These are phyloP conservation scores for Sporothrix brunneoviolacea DNA, from an alignment of 2,329 filamentous ascomycete genomes.

Conservation along the genomic window DNA sequence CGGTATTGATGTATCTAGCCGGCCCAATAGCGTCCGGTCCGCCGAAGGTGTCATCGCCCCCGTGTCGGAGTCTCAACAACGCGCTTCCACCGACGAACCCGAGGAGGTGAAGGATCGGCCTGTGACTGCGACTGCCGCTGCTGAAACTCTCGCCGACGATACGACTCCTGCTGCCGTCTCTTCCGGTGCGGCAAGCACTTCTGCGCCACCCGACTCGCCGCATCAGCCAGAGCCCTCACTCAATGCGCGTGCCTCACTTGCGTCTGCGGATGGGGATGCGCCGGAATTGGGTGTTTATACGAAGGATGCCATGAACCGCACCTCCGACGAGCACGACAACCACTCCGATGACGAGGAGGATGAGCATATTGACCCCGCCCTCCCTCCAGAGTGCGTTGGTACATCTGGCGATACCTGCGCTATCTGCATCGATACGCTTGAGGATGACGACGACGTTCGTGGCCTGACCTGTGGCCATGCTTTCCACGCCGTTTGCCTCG, in stretches of 20 bases:
- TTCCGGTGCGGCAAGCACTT: neutral
- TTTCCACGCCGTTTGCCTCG: constrained; percentile 92
- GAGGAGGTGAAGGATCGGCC: constrained; percentile 8
- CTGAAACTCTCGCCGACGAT: neutral
- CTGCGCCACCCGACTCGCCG: neutral
- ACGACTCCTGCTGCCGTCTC: neutral
- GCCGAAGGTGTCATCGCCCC: constrained; percentile 43
- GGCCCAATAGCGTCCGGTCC: constrained; percentile 66
- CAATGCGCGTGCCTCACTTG: neutral
- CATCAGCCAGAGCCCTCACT: too few relatives aligned
- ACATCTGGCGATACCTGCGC: constrained; percentile 89
- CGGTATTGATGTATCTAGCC: constrained; percentile 70
- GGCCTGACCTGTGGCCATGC: constrained; percentile 95
- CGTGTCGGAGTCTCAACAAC: constrained; percentile 36
- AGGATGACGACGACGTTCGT: constrained; percentile 92
- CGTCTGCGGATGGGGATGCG: constrained; percentile 10
- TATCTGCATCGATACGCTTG: constrained; percentile 89
- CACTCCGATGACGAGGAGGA: constrained; percentile 50
- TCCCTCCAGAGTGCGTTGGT: constrained; percentile 72
- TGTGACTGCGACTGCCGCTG: neutral
- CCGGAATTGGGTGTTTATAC: constrained; percentile 18
- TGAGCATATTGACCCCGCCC: constrained; percentile 70
- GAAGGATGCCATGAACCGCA: constrained; percentile 21
- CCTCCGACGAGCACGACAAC: constrained; percentile 31
- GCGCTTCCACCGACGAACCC: constrained; percentile 36